Evolutionary conservation across 768 basidiomycete species (phyloP).

Genomic region (Suillus decipiens): DNA sequence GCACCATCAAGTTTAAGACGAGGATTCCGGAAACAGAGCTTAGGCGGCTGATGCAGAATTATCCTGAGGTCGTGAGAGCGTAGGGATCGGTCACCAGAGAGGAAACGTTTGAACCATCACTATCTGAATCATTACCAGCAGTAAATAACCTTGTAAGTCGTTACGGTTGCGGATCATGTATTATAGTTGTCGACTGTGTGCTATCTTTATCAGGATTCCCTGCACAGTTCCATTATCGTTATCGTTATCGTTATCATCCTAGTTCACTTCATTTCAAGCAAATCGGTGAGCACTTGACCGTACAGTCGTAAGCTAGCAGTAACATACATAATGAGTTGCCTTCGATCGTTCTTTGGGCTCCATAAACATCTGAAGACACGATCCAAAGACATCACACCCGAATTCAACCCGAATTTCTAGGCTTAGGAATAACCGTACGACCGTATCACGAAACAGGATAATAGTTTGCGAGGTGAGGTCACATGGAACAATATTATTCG

Average conservation of each 20-base stretch:
- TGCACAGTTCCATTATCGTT: not conserved
- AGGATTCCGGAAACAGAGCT: slow-evolving; percentile 20
- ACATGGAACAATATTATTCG: no score
- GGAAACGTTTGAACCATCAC: not conserved
- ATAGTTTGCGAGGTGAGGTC: no score
- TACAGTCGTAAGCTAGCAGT: not conserved
- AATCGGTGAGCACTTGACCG: not conserved
- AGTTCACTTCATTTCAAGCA: not conserved
- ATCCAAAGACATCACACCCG: no score
- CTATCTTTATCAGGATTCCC: not conserved
- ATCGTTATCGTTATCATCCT: not conserved
- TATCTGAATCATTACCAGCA: not conserved
- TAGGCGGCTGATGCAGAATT: not conserved
- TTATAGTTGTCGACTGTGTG: not conserved
- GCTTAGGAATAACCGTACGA: no score
- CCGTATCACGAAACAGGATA: no score
- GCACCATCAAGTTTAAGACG: slow-evolving; percentile 53
- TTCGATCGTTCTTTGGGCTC: not conserved
- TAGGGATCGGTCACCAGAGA: not conserved
- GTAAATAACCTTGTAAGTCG: not conserved
- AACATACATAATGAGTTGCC: not conserved
- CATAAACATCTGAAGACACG: no score
- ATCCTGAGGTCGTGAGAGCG: not conserved
- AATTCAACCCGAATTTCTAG: no score
- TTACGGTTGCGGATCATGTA: not conserved